Base-by-base conservation (phyloP, 768 basidiomycete genomes). In the Sporobolomyces phaffii region DNA sequence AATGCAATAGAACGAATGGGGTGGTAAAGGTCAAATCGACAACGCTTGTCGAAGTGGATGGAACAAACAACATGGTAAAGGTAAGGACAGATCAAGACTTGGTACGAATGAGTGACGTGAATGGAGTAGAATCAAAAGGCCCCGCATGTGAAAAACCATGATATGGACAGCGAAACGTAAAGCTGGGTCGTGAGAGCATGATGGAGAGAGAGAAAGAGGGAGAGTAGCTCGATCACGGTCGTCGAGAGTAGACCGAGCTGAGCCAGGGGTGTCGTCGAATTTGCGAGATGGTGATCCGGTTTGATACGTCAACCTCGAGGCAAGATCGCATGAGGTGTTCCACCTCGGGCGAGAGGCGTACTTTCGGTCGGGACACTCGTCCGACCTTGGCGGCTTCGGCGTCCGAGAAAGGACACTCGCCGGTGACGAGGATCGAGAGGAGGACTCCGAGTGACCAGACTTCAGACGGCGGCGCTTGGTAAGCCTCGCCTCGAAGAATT, bases 371-470 rank as follows among this genome's bases (percentile, higher is more conserved):
- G 22, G 62, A 64, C 18, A 69, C n/a, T 11, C 41, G 31, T 13
- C 72, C 72, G 0, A 22, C 36, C 41, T 63, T 66, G 24, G 72
- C 71, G 2, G 71, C 71, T 0, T 60, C 64, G 33, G 67, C 61
- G 60, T 73, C 63, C 24, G 64, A 34, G 66, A 80, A 81, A 18
- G 80, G 80, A 17, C 76, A 75, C 48, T 78, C 77, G 24, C 80
- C 80, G 5, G 78, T 79, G 65, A 80, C 65, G 54, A 81, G 77
- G 64, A 80, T 78, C 29, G 73, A 73, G 43, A 80, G 77, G 53
- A 81, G 77, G 72, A 80, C 77, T 52, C 80, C 80, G 36, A 81
- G 74, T 0, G 79, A 76, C 80, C 80, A 81, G 54, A 80, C 75
- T 60, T 81, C 80, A 34, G 79, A 77, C 5, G 76, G 75, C 11